Base-by-base conservation (phyloP, 2,329 filamentous ascomycete genomes). In the Calonectria ilicicola region DNA sequence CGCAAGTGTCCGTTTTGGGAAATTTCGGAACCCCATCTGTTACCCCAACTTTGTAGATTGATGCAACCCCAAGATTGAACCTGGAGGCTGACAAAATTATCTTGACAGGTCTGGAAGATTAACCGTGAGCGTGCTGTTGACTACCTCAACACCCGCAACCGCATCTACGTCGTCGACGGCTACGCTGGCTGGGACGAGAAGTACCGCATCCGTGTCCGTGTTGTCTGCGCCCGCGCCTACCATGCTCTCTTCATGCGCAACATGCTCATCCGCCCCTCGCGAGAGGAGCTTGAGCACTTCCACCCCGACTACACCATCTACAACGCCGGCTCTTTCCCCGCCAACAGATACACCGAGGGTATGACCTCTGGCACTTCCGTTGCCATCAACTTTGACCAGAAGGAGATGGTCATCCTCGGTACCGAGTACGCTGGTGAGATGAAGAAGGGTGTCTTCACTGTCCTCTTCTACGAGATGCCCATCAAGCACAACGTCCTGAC, bases 171-270 rank as follows among this genome's bases (percentile, higher is more conserved):
- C 78, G 91, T 99, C 78, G 97, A 99, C 85, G 97, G 97, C 77
- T 99, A 93, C 84, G 97, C 97, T 79, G 97, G 97, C 85, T 99
- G 97, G 97, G 97, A 99, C 81, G 93, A 97, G 89, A 96, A 97
- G 86, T 99, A 99, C 90, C 92, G 96, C 79, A 98, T 99, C 88
- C 94, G 93, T 82, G 97, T 99, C 81, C 96, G 97, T 83, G 96
- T 99, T 77, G 96, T 99, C 83, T 99, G 97, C 88, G 97, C 97
- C 79, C 96, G 97, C 84, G 97, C 97, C 86, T 99, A 99, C 91
- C 97, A 99, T 91, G 97, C 97, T 75, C 92, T 99, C 77, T 99
- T 99, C 92, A 99, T 99, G 97, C 95, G 96, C 84, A 99, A 99
- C 91, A 99, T 99, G 97, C 94, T 99, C 83, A 99, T 99, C 89